A percentile compares a stretch with the other conserved stretches of the same genome.
Evolutionary conservation across 495 filamentous ascomycete genomes (phyloP).

Genomic region (Glonium stellatum): DNA sequence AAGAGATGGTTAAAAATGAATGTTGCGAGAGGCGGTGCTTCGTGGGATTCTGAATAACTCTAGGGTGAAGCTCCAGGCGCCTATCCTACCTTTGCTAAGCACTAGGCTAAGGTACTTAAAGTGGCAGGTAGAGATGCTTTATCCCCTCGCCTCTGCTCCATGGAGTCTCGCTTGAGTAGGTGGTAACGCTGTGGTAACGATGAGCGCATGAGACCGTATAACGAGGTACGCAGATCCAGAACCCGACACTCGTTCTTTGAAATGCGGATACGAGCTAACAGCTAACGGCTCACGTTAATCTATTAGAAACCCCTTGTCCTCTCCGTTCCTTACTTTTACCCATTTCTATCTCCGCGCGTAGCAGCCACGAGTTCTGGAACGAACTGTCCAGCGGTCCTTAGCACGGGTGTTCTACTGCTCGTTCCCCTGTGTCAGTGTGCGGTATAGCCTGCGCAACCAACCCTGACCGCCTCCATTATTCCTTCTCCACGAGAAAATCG

Average conservation of each 20-base stretch:
- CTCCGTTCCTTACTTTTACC: conserved; percentile 25
- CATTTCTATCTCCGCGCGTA: conserved; percentile 14
- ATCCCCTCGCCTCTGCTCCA: conserved; percentile 19
- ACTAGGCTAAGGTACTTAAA: conserved; percentile 14
- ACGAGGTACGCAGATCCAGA: conserved; percentile 6
- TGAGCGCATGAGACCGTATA: conserved; percentile 21
- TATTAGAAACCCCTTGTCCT: conserved; percentile 21
- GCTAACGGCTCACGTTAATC: background rate
- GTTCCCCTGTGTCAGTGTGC: conserved; percentile 12
- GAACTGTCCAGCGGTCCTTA: conserved; percentile 13
- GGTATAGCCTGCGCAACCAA: conserved; percentile 20
- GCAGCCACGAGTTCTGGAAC: conserved; percentile 15
- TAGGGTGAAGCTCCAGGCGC: conserved; percentile 14
- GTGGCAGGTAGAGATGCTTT: conserved; percentile 18
- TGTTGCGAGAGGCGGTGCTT: conserved; percentile 21
- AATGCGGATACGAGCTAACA: too few relatives aligned
- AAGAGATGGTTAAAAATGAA: conserved; percentile 17
- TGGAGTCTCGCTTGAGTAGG: conserved; percentile 6
- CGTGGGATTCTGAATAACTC: conserved; percentile 18
- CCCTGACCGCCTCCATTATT: conserved; percentile 21
- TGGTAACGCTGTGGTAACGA: conserved; percentile 22
- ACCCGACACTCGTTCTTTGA: background rate
- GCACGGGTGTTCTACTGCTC: conserved; percentile 17
- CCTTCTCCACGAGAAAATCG: conserved; percentile 19
- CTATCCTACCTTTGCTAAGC: conserved; percentile 21